Percentiles rank a stretch among this genome's conserved stretches.
Evolutionary conservation across 352 stramenopile genomes (phyloP).

Genomic region (Globisporangium nagaii): DNA sequence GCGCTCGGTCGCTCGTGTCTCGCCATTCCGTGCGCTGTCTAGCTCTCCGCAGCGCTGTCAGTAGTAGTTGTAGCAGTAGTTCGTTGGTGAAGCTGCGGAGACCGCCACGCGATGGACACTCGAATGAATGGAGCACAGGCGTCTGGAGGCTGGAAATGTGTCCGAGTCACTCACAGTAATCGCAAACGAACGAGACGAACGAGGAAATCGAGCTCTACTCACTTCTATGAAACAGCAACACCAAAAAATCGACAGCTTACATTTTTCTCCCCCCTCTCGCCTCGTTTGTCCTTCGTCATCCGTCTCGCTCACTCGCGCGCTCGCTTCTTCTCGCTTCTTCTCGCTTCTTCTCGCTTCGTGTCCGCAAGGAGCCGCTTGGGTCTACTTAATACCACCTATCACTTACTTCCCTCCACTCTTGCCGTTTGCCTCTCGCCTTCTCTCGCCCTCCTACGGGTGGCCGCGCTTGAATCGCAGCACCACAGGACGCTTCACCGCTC

Average conservation of each 20-base stretch:
- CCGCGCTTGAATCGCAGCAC: constrained; percentile 73
- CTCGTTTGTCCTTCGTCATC: neutral
- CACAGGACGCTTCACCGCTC: constrained; percentile 74
- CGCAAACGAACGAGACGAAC: no score
- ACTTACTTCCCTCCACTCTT: constrained; percentile 6
- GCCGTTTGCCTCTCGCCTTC: constrained; percentile 1
- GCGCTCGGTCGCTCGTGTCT: no score
- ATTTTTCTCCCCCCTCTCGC: constrained; percentile 8
- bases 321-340: neutral
- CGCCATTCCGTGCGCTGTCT: no score
- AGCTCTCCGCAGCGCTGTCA: no score
- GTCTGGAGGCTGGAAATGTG: no score
- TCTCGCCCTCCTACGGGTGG: constrained; percentile 10
- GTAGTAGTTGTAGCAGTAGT: no score
- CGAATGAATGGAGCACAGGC: no score
- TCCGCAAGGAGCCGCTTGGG: constrained; percentile 1
- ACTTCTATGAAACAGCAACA: constrained; percentile 5
- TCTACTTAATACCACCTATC: constrained; percentile 13
- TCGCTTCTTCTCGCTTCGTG: neutral
- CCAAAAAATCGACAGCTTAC: constrained; percentile 15
- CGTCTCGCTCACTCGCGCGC: neutral
- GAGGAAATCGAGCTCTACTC: neutral
- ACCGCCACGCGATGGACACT: no score
- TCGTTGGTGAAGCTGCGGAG: no score
- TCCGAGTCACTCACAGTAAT: no score